These are phyloP conservation scores for Candolleomyces aberdarensis DNA, from an alignment of 768 basidiomycete species.

Conservation along the genomic window DNA sequence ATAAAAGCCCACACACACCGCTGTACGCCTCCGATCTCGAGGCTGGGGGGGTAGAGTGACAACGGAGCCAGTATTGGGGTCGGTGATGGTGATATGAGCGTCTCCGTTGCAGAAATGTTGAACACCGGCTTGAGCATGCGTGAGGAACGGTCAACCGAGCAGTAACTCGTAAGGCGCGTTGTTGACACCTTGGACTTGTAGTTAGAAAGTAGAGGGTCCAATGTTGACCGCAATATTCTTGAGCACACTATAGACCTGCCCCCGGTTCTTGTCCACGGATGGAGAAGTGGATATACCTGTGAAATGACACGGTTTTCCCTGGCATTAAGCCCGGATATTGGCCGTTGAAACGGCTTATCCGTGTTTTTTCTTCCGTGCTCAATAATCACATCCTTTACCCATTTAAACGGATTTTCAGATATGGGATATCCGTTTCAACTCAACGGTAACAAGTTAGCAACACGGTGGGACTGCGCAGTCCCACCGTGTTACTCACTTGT, in stretches of 20 bases:
- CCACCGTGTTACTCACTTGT: too few relatives aligned
- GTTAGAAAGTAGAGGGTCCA: conserved; percentile 13
- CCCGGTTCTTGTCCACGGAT: conserved; percentile 10
- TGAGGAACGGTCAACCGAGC: conserved; percentile 18
- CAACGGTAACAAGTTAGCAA: too few relatives aligned
- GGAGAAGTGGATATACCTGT: too few relatives aligned
- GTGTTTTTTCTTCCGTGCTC: too few relatives aligned
- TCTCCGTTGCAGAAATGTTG: conserved; percentile 7
- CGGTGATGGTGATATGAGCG: conserved; percentile 8
- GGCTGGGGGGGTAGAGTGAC: conserved; percentile 10
- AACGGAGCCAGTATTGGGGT: conserved; percentile 12
- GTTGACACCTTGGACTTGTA: conserved; percentile 20
- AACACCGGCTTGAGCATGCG: conserved; percentile 8
- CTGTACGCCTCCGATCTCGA: background rate
- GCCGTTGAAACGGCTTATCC: too few relatives aligned
- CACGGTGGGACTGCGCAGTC: too few relatives aligned
- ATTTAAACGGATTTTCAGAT: too few relatives aligned
- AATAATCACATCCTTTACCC: too few relatives aligned
- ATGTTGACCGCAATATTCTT: conserved; percentile 12
- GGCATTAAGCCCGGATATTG: too few relatives aligned
- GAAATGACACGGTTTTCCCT: too few relatives aligned
- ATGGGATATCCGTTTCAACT: too few relatives aligned
- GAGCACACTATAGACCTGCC: conserved; percentile 12
- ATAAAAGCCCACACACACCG: conserved; percentile 4
- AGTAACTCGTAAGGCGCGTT: conserved; percentile 19